These are phyloP conservation scores for Aureobasidium pullulans DNA, from an alignment of 2,329 filamentous ascomycete genomes.

Conservation along the genomic window DNA sequence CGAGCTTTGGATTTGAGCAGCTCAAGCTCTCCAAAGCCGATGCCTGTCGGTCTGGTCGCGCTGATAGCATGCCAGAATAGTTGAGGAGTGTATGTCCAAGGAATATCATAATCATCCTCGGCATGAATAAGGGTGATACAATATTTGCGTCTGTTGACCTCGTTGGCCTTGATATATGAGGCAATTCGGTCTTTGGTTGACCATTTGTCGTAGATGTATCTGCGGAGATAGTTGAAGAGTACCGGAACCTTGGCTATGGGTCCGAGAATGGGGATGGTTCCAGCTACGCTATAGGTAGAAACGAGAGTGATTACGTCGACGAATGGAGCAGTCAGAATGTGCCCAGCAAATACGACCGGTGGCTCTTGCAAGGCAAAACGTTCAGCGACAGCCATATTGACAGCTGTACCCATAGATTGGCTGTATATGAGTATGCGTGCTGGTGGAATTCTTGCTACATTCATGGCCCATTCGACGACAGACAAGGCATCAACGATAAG, in stretches of 20 bases:
- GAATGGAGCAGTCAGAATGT: constrained; percentile 52
- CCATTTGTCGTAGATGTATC: constrained; percentile 46
- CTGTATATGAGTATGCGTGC: constrained; percentile 52
- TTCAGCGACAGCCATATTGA: constrained; percentile 39
- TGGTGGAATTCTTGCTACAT: constrained; percentile 45
- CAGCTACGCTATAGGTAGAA: constrained; percentile 51
- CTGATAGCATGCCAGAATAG: constrained; percentile 52
- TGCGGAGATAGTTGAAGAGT: constrained; percentile 40
- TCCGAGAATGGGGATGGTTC: constrained; percentile 47
- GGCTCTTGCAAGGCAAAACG: constrained; percentile 35
- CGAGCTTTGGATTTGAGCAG: constrained; percentile 34
- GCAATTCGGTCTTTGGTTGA: constrained; percentile 43
- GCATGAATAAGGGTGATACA: constrained; percentile 44
- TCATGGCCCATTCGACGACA: constrained; percentile 47
- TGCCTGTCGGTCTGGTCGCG: constrained; percentile 32
- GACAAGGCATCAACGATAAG: constrained; percentile 48
- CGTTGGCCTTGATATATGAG: constrained; percentile 34
- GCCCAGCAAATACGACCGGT: constrained; percentile 46
- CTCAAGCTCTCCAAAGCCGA: constrained; percentile 41
- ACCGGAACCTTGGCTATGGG: constrained; percentile 43
- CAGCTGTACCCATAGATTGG: constrained; percentile 53
- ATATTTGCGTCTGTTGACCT: constrained; percentile 31
- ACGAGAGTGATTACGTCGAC: constrained; percentile 47
- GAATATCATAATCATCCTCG: constrained; percentile 47
- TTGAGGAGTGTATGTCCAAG: constrained; percentile 42